Conservation (phyloP, 495 filamentous ascomycete species). For the Amniculicola lignicola region DNA sequence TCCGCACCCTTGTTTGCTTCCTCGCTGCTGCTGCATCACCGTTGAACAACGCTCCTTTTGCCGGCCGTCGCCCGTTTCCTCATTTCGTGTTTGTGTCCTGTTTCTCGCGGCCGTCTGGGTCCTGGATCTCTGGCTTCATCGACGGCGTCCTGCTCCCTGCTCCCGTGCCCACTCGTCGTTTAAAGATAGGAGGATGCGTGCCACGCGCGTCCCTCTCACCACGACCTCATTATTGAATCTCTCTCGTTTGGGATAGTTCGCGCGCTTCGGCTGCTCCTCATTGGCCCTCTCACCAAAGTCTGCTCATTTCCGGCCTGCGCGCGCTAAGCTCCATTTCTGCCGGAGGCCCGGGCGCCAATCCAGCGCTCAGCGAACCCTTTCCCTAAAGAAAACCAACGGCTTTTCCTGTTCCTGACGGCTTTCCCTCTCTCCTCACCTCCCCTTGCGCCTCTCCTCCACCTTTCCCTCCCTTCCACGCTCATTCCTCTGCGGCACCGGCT, state of each 20-base stretch:
- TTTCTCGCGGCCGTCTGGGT: too few relatives aligned
- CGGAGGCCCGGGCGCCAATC: neutral
- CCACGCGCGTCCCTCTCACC: constrained; percentile 1
- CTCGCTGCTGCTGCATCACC: constrained; percentile 1
- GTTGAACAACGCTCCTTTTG: neutral
- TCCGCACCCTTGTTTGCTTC: neutral
- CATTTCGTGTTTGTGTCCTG: too few relatives aligned
- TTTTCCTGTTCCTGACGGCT: constrained; percentile 3
- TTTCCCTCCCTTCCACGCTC: constrained; percentile 25
- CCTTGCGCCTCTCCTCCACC: constrained; percentile 36
- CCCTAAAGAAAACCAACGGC: constrained; percentile 9
- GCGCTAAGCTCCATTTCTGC: neutral
- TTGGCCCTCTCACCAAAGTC: neutral
- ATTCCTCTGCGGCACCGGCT: constrained; percentile 60
- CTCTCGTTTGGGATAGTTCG: constrained; percentile 4
- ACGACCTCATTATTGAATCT: constrained; percentile 4
- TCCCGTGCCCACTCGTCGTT: too few relatives aligned
- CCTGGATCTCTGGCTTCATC: neutral
- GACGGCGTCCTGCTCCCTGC: too few relatives aligned
- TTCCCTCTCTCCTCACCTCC: constrained; percentile 41
- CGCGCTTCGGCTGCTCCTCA: constrained; percentile 5
- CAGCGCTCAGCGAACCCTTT: too few relatives aligned
- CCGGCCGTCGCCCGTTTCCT: too few relatives aligned
- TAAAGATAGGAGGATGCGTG: too few relatives aligned
- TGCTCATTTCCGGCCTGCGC: constrained; percentile 16